Evolutionary conservation across 306 rosid genomes (phyloP).

Genomic region (Trichosanthes truncata): DNA sequence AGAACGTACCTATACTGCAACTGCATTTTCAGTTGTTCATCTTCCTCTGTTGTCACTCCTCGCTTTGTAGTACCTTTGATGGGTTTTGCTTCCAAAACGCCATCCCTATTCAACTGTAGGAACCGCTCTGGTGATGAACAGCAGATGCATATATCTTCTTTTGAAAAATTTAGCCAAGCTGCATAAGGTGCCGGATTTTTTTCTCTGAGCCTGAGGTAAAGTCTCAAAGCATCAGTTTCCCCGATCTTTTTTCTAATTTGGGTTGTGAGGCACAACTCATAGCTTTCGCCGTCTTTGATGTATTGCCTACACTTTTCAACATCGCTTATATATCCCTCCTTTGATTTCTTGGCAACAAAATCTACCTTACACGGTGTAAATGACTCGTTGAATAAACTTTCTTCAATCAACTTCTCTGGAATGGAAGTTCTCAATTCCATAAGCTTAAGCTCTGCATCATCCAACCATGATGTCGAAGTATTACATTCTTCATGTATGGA

Average conservation of each 20-base stretch:
- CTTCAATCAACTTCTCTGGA: conserved; percentile 25
- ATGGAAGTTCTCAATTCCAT: conserved; percentile 33
- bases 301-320: conserved; percentile 65
- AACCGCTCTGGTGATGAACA: conserved; percentile 98
- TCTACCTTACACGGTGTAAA: conserved; percentile 29
- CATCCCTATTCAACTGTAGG: conserved; percentile 60
- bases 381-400: conserved; percentile 11
- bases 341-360: conserved; percentile 60
- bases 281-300: conserved; percentile 94
- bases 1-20: conserved; percentile 65
- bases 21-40: conserved; percentile 50
- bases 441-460: conserved; percentile 62
- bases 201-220: conserved; percentile 78
- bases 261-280: conserved; percentile 90
- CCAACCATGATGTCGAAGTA: conserved; percentile 49
- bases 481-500: conserved; percentile 46
- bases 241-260: conserved; percentile 61
- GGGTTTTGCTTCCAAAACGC: conserved; percentile 87
- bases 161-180: conserved; percentile 90
- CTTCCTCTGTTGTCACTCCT: conserved; percentile 67
- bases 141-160: conserved; percentile 60
- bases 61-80: conserved; percentile 93
- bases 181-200: conserved; percentile 97
- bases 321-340: conserved; percentile 59
- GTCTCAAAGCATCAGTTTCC: conserved; percentile 46